These are phyloP conservation scores for Agapanthus africanus DNA, from an alignment of 106 monocot species.

Conservation along the genomic window DNA sequence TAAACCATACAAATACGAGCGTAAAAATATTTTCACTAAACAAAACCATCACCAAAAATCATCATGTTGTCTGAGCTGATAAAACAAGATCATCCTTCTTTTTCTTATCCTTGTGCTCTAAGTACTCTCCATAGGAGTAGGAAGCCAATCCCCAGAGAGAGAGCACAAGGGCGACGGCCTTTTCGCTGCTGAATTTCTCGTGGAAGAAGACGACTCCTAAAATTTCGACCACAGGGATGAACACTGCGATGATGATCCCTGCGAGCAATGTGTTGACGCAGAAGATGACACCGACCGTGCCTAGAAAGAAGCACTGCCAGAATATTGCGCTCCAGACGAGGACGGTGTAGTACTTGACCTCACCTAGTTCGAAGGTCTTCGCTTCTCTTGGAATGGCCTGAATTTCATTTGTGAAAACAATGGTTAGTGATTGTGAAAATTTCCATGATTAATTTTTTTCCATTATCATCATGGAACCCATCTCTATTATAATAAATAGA, in stretches of 20 bases:
- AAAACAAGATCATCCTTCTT: too few species aligned
- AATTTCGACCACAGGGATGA: conserved; percentile 49
- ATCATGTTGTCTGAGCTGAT: too few species aligned
- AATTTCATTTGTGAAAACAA: too few species aligned
- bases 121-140: conserved; percentile 51
- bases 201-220: conserved; percentile 35
- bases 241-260: conserved; percentile 38
- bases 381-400: too few species aligned
- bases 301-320: conserved; percentile 62
- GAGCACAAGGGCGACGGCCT: conserved; percentile 45
- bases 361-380: conserved; percentile 33
- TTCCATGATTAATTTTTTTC: too few species aligned
- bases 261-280: conserved; percentile 60
- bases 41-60: too few species aligned
- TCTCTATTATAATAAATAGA: too few species aligned
- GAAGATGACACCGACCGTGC: conserved; percentile 49
- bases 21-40: too few species aligned
- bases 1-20: too few species aligned
- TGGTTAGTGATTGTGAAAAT: too few species aligned
- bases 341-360: conserved; percentile 50
- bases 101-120: too few species aligned
- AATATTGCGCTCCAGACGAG: conserved; percentile 23
- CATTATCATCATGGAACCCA: too few species aligned
- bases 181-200: conserved; percentile 42
- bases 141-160: conserved; percentile 52